Evolutionary conservation across 2,329 filamentous ascomycete genomes (phyloP).

Genomic region (Fusarium marasasianum): DNA sequence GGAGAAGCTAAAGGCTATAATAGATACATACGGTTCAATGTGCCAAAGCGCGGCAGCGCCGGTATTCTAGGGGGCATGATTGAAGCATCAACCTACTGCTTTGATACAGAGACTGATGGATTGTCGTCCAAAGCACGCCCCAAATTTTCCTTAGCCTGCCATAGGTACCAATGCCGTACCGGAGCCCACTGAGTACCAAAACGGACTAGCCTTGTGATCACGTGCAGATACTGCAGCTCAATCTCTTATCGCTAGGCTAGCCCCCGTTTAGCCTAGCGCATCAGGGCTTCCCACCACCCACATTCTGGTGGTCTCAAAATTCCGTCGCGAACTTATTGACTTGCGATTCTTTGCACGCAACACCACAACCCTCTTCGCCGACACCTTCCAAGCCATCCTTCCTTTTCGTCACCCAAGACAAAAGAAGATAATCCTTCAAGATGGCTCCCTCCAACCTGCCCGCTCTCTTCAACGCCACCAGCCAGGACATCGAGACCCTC

Average conservation of each 20-base stretch:
- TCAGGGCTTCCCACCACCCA: conserved; percentile 51
- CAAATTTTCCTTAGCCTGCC: conserved; percentile 49
- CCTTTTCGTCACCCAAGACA: conserved; percentile 46
- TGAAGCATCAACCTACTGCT: conserved; percentile 44
- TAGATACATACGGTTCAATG: conserved; percentile 64
- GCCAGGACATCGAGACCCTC: conserved; percentile 99
- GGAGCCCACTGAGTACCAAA: neutral
- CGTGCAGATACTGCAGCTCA: conserved; percentile 41
- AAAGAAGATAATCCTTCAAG: conserved; percentile 63
- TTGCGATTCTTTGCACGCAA: conserved; percentile 41
- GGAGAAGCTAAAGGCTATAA: neutral
- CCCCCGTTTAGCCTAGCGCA: conserved; percentile 40
- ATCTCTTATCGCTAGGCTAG: conserved; percentile 41
- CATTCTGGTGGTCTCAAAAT: conserved; percentile 50
- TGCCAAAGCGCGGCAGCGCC: conserved; percentile 66
- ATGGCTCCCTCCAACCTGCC: conserved; percentile 97
- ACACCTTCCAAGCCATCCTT: conserved; percentile 42
- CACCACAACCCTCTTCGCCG: conserved; percentile 42
- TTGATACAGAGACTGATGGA: conserved; percentile 35
- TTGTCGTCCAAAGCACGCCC: conserved; percentile 36
- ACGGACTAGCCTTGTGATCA: conserved; percentile 39
- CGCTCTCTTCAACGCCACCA: conserved; percentile 94
- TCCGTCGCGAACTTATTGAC: conserved; percentile 56
- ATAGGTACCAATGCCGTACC: conserved; percentile 14
- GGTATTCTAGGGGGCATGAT: conserved; percentile 76